A percentile compares a stretch with the other conserved stretches of the same genome.
Conservation (phyloP, 192 early-diverging fungal species). For the Geosiphon pyriformis region DNA sequence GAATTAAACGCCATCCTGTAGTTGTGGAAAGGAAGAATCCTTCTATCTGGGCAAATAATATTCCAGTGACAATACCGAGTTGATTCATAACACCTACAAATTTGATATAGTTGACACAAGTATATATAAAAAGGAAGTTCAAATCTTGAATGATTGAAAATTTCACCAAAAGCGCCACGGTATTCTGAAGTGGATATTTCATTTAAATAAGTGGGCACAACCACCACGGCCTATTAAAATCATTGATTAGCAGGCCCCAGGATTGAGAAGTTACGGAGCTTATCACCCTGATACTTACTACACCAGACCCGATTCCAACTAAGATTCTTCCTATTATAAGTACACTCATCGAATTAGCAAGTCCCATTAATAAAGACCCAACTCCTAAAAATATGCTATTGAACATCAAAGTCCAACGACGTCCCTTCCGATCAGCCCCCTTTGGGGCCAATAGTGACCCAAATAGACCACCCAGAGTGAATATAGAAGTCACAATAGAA, state of each 20-base stretch:
- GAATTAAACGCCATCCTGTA: slow-evolving; percentile 67
- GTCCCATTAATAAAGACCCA: slow-evolving; percentile 58
- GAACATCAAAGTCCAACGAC: slow-evolving; percentile 57
- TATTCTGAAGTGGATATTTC: slow-evolving; percentile 64
- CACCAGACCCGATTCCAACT: slow-evolving; percentile 72
- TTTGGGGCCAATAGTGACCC: slow-evolving; percentile 66
- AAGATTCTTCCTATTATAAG: slow-evolving; percentile 65
- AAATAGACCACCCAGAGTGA: slow-evolving; percentile 67
- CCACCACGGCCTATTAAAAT: slow-evolving; percentile 43
- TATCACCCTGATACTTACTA: too few relatives aligned
- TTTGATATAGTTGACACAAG: not conserved
- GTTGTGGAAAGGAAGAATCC: slow-evolving; percentile 58
- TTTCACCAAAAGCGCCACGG: slow-evolving; percentile 65
- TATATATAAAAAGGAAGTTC: not conserved
- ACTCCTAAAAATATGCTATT: slow-evolving; percentile 61
- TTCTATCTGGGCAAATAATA: slow-evolving; percentile 67
- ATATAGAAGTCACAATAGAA: slow-evolving; percentile 53
- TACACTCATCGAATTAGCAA: slow-evolving; percentile 43
- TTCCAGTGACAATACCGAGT: slow-evolving; percentile 74
- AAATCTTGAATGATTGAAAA: not conserved
- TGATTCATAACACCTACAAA: slow-evolving; percentile 70
- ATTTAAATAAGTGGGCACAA: slow-evolving; percentile 76
- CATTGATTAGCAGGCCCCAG: not conserved
- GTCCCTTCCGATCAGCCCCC: slow-evolving; percentile 62
- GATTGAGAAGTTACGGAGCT: too few relatives aligned